Percentiles rank a stretch among this genome's conserved stretches.
Evolutionary conservation across 495 filamentous ascomycete genomes (phyloP).

Genomic region (Tuber indicum): DNA sequence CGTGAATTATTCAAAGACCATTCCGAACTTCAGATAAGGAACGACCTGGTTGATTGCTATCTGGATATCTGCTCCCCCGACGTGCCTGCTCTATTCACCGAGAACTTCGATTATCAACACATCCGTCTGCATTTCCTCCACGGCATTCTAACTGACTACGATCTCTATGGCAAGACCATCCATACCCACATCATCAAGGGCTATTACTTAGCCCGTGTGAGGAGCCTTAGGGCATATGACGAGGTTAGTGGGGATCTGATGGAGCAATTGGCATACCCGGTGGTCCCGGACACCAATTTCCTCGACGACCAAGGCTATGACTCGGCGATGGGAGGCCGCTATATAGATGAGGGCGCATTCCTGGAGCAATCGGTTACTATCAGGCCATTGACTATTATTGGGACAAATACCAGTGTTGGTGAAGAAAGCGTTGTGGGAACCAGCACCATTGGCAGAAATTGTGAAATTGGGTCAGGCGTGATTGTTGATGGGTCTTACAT

Average conservation of each 20-base stretch:
- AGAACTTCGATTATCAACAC: conserved; percentile 93
- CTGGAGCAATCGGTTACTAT: conserved; percentile 65
- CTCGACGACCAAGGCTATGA: conserved; percentile 68
- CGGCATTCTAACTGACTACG: conserved; percentile 90
- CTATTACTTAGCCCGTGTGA: conserved; percentile 74
- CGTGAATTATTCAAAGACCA: conserved; percentile 59
- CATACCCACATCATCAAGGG: conserved; percentile 80
- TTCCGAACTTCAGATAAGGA: conserved; percentile 67
- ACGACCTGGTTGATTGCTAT: conserved; percentile 86
- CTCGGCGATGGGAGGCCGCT: conserved; percentile 57
- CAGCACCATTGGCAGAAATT: conserved; percentile 73
- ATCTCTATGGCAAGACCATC: conserved; percentile 91
- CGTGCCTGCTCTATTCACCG: conserved; percentile 87
- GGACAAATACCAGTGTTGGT: conserved; percentile 67
- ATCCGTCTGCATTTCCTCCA: conserved; percentile 82
- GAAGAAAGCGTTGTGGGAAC: conserved; percentile 60
- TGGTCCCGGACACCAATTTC: conserved; percentile 84
- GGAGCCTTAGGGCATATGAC: conserved; percentile 82
- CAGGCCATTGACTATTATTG: conserved; percentile 57
- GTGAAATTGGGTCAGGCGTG: conserved; percentile 77
- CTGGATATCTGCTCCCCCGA: conserved; percentile 98
- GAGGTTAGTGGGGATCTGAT: conserved; percentile 84
- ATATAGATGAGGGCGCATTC: conserved; percentile 63
- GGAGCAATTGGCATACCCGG: conserved; percentile 83
- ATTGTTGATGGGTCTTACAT: conserved; percentile 74